These are phyloP conservation scores for Parastagonospora avenae DNA, from an alignment of 2,329 filamentous ascomycete genomes.

Conservation along the genomic window DNA sequence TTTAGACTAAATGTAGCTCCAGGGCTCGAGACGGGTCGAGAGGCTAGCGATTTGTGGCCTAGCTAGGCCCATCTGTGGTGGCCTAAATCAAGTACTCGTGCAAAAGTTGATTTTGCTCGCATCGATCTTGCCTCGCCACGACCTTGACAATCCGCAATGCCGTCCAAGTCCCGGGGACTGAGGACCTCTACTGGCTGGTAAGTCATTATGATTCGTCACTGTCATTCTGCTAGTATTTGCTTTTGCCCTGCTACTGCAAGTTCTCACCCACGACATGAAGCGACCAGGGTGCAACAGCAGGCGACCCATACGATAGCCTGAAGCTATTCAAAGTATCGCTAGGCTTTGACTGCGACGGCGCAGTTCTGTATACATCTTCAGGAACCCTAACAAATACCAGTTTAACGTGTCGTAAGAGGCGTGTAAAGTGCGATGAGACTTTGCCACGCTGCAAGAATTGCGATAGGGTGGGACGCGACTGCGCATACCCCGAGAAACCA, in stretches of 20 bases:
- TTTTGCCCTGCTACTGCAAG: neutral
- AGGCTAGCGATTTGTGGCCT: too few relatives aligned
- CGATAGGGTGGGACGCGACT: conserved; percentile 49
- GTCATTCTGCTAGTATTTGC: neutral
- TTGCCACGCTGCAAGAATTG: conserved; percentile 52
- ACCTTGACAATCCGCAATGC: conserved; percentile 22
- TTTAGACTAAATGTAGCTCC: too few relatives aligned
- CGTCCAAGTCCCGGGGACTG: conserved; percentile 51
- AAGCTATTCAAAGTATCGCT: neutral
- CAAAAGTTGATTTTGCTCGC: conserved; percentile 11
- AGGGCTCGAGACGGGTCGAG: neutral
- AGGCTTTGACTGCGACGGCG: too few relatives aligned
- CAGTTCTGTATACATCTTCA: too few relatives aligned
- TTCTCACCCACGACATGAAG: neutral
- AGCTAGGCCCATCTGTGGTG: neutral
- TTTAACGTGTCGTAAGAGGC: conserved; percentile 53
- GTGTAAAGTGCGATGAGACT: conserved; percentile 58
- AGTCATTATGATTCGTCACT: conserved; percentile 14
- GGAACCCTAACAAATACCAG: conserved; percentile 32
- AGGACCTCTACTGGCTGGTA: conserved; percentile 53
- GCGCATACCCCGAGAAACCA: conserved; percentile 40
- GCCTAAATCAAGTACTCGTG: too few relatives aligned
- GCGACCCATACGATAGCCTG: too few relatives aligned
- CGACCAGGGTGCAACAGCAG: too few relatives aligned
- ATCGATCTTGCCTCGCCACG: conserved; percentile 2